Base-by-base conservation (phyloP, 768 basidiomycete genomes). In the Trametes cinnabarina region DNA sequence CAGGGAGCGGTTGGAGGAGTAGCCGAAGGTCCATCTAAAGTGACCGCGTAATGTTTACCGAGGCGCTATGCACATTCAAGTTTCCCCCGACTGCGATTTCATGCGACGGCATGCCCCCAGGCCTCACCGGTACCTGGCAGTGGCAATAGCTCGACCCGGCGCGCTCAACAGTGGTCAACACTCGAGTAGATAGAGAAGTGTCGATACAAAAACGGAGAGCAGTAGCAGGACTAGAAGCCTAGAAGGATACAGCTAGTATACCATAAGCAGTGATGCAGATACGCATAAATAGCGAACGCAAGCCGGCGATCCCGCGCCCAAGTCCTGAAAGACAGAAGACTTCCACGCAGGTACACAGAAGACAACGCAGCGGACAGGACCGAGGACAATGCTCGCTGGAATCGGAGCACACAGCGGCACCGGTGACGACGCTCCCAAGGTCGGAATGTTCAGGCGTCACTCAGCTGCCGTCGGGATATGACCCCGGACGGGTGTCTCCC, bases 381-480 rank as follows among this genome's bases (percentile, higher is more conserved):
- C 5, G 15, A 15, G 37, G 37, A 4, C 14, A n/a, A 15, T 8
- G 37, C 14, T 10, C n/a, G 10, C 14, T 4, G 5, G 17, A 15
- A n/a, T 9, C 5, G 37, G 15, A 39, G 37, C 37, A 15, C 37
- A 39, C 37, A n/a, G 15, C 30, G 30, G 30, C 30, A 32, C 30
- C 30, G 7, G 30, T 32, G 30, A 12, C 30, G 12, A 32, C 6
- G 30, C 7, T n/a, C 30, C 12, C 7, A 32, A 6, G 30, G 30
- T 32, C 30, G 7, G 30, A 12, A 6, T 12, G 12, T 32, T 7
- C 30, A 20, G 10, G 25, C 44, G 14, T 19, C n/a, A n/a, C 50
- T 39, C 39, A 47, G 12, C 47, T 47, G 11, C 19, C 41, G 20
- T 59, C 58, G n/a, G 47, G 52, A 14, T 54, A 60, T 26, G 58